phyloP scores from a whole-genome alignment of 805 yeast species.

The Candida dajiaensis region DNA sequence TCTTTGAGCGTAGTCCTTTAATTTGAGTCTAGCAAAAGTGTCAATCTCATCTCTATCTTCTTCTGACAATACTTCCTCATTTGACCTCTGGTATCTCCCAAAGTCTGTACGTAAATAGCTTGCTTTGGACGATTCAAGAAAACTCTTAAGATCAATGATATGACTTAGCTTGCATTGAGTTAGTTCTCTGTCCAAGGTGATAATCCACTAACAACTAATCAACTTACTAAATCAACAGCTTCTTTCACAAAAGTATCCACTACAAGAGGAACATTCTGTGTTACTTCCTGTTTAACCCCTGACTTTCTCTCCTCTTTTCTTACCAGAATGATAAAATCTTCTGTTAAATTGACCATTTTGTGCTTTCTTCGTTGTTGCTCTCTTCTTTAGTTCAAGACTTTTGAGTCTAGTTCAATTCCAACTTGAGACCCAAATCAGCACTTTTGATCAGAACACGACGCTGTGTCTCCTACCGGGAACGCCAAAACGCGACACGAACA shows the following conservation, averaged over 20 bases:
- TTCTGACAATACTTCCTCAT: conserved; percentile 29
- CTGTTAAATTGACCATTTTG: conserved; percentile 15
- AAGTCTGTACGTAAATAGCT: conserved; percentile 23
- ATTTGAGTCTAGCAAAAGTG: conserved; percentile 44
- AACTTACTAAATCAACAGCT: conserved; percentile 14
- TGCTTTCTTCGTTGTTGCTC: background rate
- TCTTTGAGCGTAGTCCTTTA: conserved; percentile 47
- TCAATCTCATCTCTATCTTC: conserved; percentile 51
- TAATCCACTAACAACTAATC: background rate
- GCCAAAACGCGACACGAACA: background rate
- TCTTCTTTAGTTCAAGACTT: background rate
- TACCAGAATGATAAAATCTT: conserved; percentile 8
- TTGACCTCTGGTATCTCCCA: conserved; percentile 1
- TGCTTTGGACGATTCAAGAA: conserved; percentile 22
- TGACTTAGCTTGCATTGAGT: conserved; percentile 6
- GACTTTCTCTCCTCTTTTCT: conserved; percentile 6
- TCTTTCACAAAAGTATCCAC: conserved; percentile 20
- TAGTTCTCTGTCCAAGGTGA: background rate
- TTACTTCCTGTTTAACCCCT: conserved; percentile 1
- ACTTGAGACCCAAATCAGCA: background rate
- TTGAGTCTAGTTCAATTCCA: background rate
- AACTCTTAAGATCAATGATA: conserved; percentile 24
- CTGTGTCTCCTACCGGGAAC: background rate
- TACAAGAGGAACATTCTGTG: conserved; percentile 3
- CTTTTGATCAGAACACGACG: background rate